Evolutionary conservation across 169 alveolate species (phyloP), one percentile per base, ranked within the genome.

Genomic region (Perkinsus chesapeaki): DNA sequence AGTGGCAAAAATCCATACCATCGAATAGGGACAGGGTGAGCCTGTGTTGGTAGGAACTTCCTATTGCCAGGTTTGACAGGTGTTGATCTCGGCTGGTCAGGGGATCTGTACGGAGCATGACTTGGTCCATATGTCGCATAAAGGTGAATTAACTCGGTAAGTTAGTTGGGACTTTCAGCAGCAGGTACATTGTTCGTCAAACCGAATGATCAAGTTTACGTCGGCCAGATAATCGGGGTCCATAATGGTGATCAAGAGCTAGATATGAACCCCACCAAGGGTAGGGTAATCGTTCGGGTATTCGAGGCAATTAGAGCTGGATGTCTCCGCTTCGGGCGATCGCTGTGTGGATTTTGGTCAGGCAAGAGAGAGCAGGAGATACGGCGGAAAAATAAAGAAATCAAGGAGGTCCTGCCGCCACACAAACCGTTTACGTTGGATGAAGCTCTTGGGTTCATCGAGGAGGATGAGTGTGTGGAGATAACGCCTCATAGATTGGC

Each of bases 401-500:
- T 43, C 5, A 43, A 43, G 16, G 60, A 43, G 60, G 60, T 43
- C 16, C 16, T 43, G 16, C 60, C 60, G 60, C 60, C 60, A 16
- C 60, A 43, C 16, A 43, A 43, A 43, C 60, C 92, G 23, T 43
- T 43, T 16, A 43, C 60, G 16, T 96, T 98, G 92, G 99, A 98
- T 92, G 98, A 97, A 91, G 98, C 98, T 3, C 96, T 98, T 91
- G 97, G 98, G 43, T 97, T 96, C 91, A 96, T 98, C 43, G 96
- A 96, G 95, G 98, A 97, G 39, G 99, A 97, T 93, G 99, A 98
- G 93, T 97, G 97, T 37, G 97, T 98, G 7, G 99, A 98, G 95
- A 98, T 98, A 27, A 98, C 99, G 43, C 99, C 99, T n/a, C 97
- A 97, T 90, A 92, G 98, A 73, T 96, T 98, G 39, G 96, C 98